Percentiles rank a stretch among this genome's conserved stretches.
These are phyloP conservation scores for Carex scoparia DNA, from an alignment of 176 grass and related monocot genomes.

Conservation along the genomic window DNA sequence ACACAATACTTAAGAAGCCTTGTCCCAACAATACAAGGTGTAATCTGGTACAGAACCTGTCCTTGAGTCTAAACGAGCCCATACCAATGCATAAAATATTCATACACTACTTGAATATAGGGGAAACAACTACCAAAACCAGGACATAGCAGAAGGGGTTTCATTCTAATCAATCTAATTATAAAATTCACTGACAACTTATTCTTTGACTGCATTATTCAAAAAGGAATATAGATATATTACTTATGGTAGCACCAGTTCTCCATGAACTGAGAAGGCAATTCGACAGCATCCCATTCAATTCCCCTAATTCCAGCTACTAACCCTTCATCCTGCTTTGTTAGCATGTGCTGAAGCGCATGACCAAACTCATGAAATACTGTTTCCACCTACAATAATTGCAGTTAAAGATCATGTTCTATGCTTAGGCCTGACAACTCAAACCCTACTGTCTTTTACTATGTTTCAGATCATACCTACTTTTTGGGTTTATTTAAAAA, in stretches of 20 bases:
- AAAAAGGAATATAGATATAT: conserved; percentile 13
- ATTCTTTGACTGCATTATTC: background rate
- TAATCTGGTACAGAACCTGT: background rate
- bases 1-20: background rate
- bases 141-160: background rate
- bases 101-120: background rate
- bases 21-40: background rate
- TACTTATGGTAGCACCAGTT: conserved; percentile 99
- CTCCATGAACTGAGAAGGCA: conserved; percentile 99
- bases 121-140: background rate
- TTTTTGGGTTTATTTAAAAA: background rate
- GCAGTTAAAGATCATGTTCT: background rate
- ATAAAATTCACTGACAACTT: background rate
- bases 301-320: conserved; percentile 92
- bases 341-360: conserved; percentile 99
- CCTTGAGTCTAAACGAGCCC: background rate
- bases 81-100: background rate
- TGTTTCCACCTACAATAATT: conserved; percentile 74
- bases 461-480: background rate
- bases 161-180: background rate
- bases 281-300: conserved; percentile 98
- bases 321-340: conserved; percentile 88
- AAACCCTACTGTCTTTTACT: background rate
- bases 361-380: conserved; percentile 99
- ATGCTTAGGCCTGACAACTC: background rate